Base-by-base conservation (phyloP, 306 rosid species). In the Astragalus membranaceus region DNA sequence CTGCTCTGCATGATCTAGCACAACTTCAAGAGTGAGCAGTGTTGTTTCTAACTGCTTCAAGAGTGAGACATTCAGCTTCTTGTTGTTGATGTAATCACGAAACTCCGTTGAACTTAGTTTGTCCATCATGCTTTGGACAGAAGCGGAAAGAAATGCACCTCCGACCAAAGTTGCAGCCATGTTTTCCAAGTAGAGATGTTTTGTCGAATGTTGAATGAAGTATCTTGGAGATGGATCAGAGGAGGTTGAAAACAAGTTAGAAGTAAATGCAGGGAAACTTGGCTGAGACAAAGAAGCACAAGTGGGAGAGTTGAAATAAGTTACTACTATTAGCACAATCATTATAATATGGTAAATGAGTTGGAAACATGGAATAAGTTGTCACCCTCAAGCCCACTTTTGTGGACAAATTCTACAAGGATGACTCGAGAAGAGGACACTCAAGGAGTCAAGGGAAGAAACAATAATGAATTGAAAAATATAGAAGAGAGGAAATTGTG, bases 131-230 rank as follows among this genome's bases (percentile, higher is more conserved):
- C 44, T 47, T 1, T 66, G 44, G 1, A 66, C 58, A 13, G 71
- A 0, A 2, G 15, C 57, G 13, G 32, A 48, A 2, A 66, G 71
- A 15, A 66, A 49, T 4, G 71, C 71, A 10, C 32, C 57, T 47
- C 71, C 71, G 0, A 65, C 57, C 70, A 65, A 13, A 65, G 57
- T 3, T 66, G 58, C 44, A 66, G 46, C 71, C 58, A 66, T 67
- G 0, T 41, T 41, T 41, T 8, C 12, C n/a, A 4, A 41, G 3
- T 9, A 12, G 46, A 41, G 4, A 3, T 41, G 44, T 41, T 41
- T 41, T 41, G 10, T 4, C 0, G 46, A 41, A 41, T 8, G 46
- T 9, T 41, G 46, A 9, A 41, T 41, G 46, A 10, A 10, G 12
- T 41, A 10, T 12, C 46, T 41, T 2, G n/a, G n/a, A 8, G 4